A percentile compares a stretch with the other conserved stretches of the same genome.
These are phyloP conservation scores for Penicillium mononematosum DNA, from an alignment of 495 filamentous ascomycete species.

Conservation along the genomic window DNA sequence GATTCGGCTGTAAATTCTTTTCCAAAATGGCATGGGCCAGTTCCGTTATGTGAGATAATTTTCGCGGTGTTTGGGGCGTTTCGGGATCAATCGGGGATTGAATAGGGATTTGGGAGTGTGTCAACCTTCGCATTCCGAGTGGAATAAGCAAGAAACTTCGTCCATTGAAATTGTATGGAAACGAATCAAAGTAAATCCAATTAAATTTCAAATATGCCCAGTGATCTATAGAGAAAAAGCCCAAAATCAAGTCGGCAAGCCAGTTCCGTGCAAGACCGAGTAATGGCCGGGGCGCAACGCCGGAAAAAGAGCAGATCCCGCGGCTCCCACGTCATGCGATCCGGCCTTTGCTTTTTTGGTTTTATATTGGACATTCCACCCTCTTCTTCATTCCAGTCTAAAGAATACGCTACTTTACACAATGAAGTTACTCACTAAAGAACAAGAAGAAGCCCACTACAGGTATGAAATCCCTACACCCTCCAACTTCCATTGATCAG, in stretches of 20 bases:
- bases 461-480: slow-evolving; percentile 37
- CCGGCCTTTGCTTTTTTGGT: slow-evolving; percentile 33
- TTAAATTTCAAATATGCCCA: background rate
- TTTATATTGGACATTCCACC: slow-evolving; percentile 14
- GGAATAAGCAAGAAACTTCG: slow-evolving; percentile 6
- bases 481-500: slow-evolving; percentile 6
- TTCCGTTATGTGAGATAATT: slow-evolving; percentile 11
- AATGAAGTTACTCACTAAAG: slow-evolving; percentile 95
- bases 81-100: slow-evolving; percentile 15
- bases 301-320: slow-evolving; percentile 28
- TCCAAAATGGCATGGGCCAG: slow-evolving; percentile 1
- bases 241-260: background rate
- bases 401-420: slow-evolving; percentile 24
- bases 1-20: slow-evolving; percentile 10
- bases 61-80: slow-evolving; percentile 13
- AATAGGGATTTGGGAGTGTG: slow-evolving; percentile 9
- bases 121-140: slow-evolving; percentile 6
- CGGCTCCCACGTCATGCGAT: slow-evolving; percentile 24
- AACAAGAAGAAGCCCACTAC: slow-evolving; percentile 76
- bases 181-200: background rate
- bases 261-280: slow-evolving; percentile 21
- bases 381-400: background rate
- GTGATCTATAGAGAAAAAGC: background rate
- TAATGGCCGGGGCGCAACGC: slow-evolving; percentile 18
- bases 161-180: background rate